Percentiles rank a stretch among this genome's conserved stretches.
These are phyloP conservation scores for Kodamaea leandrae DNA, from an alignment of 805 yeast genomes.

Conservation along the genomic window DNA sequence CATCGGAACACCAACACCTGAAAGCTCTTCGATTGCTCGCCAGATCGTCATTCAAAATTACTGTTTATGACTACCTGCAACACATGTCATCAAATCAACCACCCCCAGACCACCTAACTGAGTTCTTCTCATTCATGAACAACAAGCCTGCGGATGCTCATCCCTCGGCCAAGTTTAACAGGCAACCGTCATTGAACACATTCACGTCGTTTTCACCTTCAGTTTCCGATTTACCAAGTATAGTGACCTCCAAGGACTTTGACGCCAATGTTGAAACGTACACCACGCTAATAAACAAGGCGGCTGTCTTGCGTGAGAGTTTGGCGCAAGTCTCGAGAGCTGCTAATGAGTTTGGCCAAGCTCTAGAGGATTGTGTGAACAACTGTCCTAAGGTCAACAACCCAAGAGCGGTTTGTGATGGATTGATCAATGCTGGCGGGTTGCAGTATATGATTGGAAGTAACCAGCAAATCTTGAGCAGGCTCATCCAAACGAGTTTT, in stretches of 20 bases:
- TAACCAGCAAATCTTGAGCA: conserved; percentile 69
- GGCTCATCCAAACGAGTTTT: conserved; percentile 53
- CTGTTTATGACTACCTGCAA: background rate
- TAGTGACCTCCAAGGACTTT: conserved; percentile 61
- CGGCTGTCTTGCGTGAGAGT: conserved; percentile 46
- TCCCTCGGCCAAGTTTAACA: conserved; percentile 14
- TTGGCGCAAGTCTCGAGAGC: conserved; percentile 50
- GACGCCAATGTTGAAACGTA: conserved; percentile 48
- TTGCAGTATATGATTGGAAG: conserved; percentile 72
- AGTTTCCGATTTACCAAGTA: conserved; percentile 55
- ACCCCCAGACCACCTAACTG: conserved; percentile 57
- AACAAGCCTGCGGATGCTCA: conserved; percentile 10
- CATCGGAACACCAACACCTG: too few species aligned
- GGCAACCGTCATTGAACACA: conserved; percentile 37
- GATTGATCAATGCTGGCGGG: conserved; percentile 70
- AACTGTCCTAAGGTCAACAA: conserved; percentile 28
- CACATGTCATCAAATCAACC: background rate
- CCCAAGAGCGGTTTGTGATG: conserved; percentile 45
- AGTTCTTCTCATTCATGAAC: conserved; percentile 54
- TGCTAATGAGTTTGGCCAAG: conserved; percentile 68
- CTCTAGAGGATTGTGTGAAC: conserved; percentile 50
- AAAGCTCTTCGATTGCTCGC: too few species aligned
- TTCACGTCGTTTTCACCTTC: conserved; percentile 51
- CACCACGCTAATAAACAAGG: conserved; percentile 45
- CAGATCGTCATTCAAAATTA: background rate